Evolutionary conservation across 2,329 filamentous ascomycete genomes (phyloP), one percentile per base, ranked within the genome.

Genomic region (Metarhizium humberi): DNA sequence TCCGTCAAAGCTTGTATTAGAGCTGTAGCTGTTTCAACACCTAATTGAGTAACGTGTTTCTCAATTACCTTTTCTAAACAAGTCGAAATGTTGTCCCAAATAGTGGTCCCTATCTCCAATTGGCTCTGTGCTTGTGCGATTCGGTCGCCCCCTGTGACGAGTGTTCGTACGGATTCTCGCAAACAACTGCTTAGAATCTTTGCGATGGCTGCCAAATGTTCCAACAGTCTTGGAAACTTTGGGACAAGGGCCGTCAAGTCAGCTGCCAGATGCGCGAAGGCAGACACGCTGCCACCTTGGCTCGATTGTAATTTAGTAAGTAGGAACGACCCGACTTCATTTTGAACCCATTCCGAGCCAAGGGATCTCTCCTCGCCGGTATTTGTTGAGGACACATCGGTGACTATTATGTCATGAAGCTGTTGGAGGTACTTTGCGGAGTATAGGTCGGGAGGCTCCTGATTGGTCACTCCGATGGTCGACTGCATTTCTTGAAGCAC

Each of bases 31-130:
- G 70, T 72, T 2, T 83, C 79, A 14, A 68, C 67, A 14, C 69
- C 71, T 18, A 85, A 68, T 51, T 73, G 72, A 10, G 79, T 82
- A 46, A 79, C 73, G 55, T 78, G 76, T 60, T 81, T 84, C 34
- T 83, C 79, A 47, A 84, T 75, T 54, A 79, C 72, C 3, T 61
- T 60, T 3, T 71, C 69, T 16, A 85, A 62, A 4, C 72, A 72
- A 6, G 61, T 61, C 1, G 77, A 75, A 42, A 76, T 69, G 11
- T 67, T 58, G 18, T 65, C 64, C 61, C 78, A 83, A 32, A 77
- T 70, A 2, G 67, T 59, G 54, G 79, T 69, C 0, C 73, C 76
- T 46, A 70, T 59, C 55, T 60, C 67, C 56, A 80, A 58, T 45
- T 69, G 69, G 20, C 67, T 62, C 50, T 63, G 67, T 18, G 65